A percentile compares a stretch with the other conserved stretches of the same genome.
These are phyloP conservation scores for Arthromyces matolae DNA, from an alignment of 768 basidiomycete species.

Conservation along the genomic window DNA sequence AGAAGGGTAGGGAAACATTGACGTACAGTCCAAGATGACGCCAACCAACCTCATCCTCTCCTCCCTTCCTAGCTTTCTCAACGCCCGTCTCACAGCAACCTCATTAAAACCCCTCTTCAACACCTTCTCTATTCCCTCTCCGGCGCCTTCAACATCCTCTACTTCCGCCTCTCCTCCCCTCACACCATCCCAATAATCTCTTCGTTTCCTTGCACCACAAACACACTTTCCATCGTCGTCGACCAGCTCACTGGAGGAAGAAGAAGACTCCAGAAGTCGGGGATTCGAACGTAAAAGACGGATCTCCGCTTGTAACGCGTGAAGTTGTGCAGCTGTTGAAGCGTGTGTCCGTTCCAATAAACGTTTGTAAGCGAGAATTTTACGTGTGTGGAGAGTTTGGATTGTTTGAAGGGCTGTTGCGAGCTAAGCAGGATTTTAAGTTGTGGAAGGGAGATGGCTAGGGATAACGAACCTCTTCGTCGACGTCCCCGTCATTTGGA, in stretches of 20 bases:
- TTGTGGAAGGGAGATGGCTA: background rate
- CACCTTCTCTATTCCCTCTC: constrained; percentile 40
- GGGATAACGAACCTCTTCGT: constrained; percentile 57
- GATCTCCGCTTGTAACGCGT: constrained; percentile 82
- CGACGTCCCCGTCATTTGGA: constrained; percentile 51
- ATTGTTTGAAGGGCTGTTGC: constrained; percentile 35
- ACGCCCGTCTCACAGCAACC: constrained; percentile 59
- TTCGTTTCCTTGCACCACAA: constrained; percentile 60
- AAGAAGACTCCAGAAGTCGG: constrained; percentile 16
- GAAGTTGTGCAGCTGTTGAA: constrained; percentile 74
- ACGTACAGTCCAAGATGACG: constrained; percentile 48
- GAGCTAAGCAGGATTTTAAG: constrained; percentile 27
- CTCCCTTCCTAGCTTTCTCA: constrained; percentile 59
- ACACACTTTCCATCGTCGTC: constrained; percentile 32
- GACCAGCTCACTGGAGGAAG: constrained; percentile 15
- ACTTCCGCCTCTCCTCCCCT: constrained; percentile 35
- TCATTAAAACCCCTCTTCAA: constrained; percentile 70
- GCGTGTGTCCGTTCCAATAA: constrained; percentile 79
- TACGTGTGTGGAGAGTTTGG: constrained; percentile 43
- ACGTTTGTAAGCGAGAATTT: constrained; percentile 72
- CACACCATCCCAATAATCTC: constrained; percentile 70
- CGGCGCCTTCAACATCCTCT: constrained; percentile 36
- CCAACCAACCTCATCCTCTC: constrained; percentile 52
- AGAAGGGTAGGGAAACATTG: background rate
- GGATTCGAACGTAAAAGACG: constrained; percentile 53